A percentile compares a stretch with the other conserved stretches of the same genome.
Evolutionary conservation across 306 rosid species (phyloP).

Genomic region (Leucaena leucocephala): DNA sequence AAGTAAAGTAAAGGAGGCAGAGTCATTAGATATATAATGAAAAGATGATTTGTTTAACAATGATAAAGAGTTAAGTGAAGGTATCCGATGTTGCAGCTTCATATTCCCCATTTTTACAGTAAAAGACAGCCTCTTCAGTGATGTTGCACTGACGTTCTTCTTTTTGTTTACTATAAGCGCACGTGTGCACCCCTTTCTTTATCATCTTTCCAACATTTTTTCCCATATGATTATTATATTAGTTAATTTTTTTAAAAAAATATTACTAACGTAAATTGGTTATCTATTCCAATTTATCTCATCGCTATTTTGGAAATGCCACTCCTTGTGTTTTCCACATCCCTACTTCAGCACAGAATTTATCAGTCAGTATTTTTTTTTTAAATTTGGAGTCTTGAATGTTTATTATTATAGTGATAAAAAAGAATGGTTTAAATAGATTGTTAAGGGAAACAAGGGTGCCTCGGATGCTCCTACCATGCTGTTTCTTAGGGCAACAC

Average conservation of each 20-base stretch:
- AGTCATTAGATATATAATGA: background rate
- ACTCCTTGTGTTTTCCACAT: background rate
- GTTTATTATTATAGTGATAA: background rate
- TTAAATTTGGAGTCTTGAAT: background rate
- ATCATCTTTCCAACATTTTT: too few species aligned
- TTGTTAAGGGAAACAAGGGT: slow-evolving; percentile 20
- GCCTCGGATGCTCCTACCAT: slow-evolving; percentile 61
- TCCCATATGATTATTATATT: too few species aligned
- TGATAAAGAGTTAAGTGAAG: slow-evolving; percentile 31
- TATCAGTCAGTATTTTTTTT: background rate
- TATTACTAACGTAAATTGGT: background rate
- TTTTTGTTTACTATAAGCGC: slow-evolving; percentile 30
- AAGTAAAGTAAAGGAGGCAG: background rate
- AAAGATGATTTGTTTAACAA: slow-evolving; percentile 33
- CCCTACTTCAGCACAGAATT: background rate
- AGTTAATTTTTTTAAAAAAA: too few species aligned
- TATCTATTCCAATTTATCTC: background rate
- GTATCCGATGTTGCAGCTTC: slow-evolving; percentile 70
- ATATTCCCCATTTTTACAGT: slow-evolving; percentile 43
- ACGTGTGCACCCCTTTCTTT: slow-evolving; percentile 50
- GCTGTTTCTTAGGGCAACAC: slow-evolving; percentile 35
- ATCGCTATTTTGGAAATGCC: slow-evolving; percentile 35
- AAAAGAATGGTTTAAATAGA: background rate
- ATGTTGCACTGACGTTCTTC: slow-evolving; percentile 65
- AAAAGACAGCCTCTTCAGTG: slow-evolving; percentile 58